Evolutionary conservation across 2,329 filamentous ascomycete species (phyloP).

Genomic region (Phialophora chinensis): DNA sequence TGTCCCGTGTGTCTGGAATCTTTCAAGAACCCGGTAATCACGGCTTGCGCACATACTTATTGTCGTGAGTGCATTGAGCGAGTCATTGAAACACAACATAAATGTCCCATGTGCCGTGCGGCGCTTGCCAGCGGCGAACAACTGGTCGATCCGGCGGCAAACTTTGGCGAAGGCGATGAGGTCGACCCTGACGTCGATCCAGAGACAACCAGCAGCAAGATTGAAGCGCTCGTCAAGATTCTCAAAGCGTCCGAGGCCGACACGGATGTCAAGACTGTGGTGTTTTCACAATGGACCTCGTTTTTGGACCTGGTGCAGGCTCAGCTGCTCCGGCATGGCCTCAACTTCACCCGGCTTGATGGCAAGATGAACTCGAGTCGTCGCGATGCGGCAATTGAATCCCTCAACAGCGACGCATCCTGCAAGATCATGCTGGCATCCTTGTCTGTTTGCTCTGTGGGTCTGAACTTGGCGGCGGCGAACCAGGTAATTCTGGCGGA

Average conservation of each 20-base stretch:
- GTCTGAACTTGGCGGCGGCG: conserved; percentile 82
- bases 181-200: conserved; percentile 63
- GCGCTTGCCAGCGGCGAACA: conserved; percentile 63
- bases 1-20: conserved; percentile 81
- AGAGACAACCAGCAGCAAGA: conserved; percentile 77
- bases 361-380: conserved; percentile 74
- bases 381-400: conserved; percentile 74
- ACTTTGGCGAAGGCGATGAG: conserved; percentile 57
- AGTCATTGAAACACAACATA: conserved; percentile 75
- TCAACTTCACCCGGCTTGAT: conserved; percentile 75
- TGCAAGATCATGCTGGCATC: conserved; percentile 82
- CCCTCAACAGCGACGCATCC: conserved; percentile 69
- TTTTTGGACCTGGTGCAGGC: conserved; percentile 76
- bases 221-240: conserved; percentile 77
- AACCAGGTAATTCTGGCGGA: conserved; percentile 85
- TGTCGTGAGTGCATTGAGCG: conserved; percentile 75
- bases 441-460: conserved; percentile 80
- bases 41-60: conserved; percentile 81
- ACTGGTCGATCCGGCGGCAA: conserved; percentile 70
- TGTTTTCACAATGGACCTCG: conserved; percentile 83
- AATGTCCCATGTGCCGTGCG: conserved; percentile 84
- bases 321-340: conserved; percentile 65
- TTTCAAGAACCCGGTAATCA: conserved; percentile 77
- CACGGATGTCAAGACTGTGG: conserved; percentile 74
- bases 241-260: conserved; percentile 70